Base-by-base conservation (phyloP, 805 yeast genomes). In the Allodekkera sacchari region DNA sequence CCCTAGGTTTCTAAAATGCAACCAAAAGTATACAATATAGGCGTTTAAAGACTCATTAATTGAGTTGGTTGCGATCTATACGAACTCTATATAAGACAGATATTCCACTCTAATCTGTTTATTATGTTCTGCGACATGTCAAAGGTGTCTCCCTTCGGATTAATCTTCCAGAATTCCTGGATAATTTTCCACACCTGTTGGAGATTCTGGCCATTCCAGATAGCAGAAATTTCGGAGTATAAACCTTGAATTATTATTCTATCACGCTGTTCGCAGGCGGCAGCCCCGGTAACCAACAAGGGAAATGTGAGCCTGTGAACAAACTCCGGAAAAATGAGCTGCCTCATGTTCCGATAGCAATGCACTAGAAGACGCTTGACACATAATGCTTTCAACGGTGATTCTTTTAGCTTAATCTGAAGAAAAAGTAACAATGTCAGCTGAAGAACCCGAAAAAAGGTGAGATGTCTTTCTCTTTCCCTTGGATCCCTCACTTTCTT, bases 211-310 rank as follows among this genome's bases (percentile, higher is more conserved):
- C 32, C 31, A 16, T 28, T 28, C 7, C 37, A 25, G 6, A 30
- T 32, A 18, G 33, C 25, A 8, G 14, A 8, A 22, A 30, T 30
- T 24, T 30, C 21, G 9, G 38, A 15, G 27, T 47, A 48, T 12
- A 48, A 31, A n/a, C 30, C 34, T 19, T 41, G 35, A 12, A 45
- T 34, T 31, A 41, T 43, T 7, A 42, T 12, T n/a, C 47, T 38
- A 33, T 48, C 53, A n/a, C 50, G 33, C 10, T 33, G 18, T 28
- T 48, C 53, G 17, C 43, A 47, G 13, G 50, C 51, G 4, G 46
- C 45, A 2, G 51, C 52, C 3, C 52, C 53, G 3, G 42, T 37
- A 5, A 48, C 41, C 3, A 48, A 30, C 10, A 48, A 31, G 3
- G 53, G 44, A 26, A 48, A 47, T 4, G 44, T 27, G 16, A 48